Percentiles rank a stretch among this genome's conserved stretches.
These are phyloP conservation scores for Aspergillus sparsus DNA, from an alignment of 495 filamentous ascomycete species.

Conservation along the genomic window DNA sequence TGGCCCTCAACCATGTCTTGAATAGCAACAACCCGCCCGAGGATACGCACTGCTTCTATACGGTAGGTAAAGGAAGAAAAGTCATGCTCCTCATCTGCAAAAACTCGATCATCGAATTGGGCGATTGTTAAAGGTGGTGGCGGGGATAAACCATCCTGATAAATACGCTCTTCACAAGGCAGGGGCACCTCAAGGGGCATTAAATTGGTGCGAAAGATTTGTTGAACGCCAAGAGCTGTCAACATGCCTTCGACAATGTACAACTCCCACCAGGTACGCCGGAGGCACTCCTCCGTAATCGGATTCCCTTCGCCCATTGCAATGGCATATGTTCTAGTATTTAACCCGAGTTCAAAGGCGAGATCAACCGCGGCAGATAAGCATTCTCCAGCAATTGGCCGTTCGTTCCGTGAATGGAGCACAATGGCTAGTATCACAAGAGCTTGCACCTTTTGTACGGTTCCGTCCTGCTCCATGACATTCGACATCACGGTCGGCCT, in stretches of 20 bases:
- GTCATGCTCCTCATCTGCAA: constrained; percentile 47
- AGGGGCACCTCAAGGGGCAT: constrained; percentile 43
- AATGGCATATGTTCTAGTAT: constrained; percentile 56
- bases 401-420: constrained; percentile 73
- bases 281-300: constrained; percentile 71
- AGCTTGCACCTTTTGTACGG: constrained; percentile 65
- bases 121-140: constrained; percentile 42
- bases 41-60: constrained; percentile 66
- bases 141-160: constrained; percentile 42
- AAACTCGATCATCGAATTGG: constrained; percentile 48
- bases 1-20: constrained; percentile 43
- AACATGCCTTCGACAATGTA: constrained; percentile 70
- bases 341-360: constrained; percentile 74
- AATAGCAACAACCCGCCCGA: constrained; percentile 67
- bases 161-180: constrained; percentile 51
- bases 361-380: constrained; percentile 66
- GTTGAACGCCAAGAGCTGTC: constrained; percentile 48
- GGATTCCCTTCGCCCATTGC: constrained; percentile 49
- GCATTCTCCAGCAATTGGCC: constrained; percentile 63
- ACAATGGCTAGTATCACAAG: constrained; percentile 75
- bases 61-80: constrained; percentile 52
- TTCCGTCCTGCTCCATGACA: constrained; percentile 37
- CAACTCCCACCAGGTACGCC: constrained; percentile 91
- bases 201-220: constrained; percentile 35
- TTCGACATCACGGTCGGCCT: constrained; percentile 38